Percentiles rank a stretch among this genome's conserved stretches.
These are phyloP conservation scores for Colletotrichum australisinense DNA, from an alignment of 2,329 filamentous ascomycete genomes.

Conservation along the genomic window DNA sequence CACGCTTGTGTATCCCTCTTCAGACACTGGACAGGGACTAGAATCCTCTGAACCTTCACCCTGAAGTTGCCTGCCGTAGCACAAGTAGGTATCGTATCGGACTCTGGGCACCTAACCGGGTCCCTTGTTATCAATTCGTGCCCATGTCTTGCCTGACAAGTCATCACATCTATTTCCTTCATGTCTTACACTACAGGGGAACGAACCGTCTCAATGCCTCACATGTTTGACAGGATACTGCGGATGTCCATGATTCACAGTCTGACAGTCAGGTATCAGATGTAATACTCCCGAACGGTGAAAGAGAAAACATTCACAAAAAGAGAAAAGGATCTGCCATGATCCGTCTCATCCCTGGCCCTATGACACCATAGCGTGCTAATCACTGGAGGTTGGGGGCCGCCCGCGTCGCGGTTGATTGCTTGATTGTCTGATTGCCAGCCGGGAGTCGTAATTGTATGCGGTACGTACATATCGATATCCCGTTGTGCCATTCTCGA, in stretches of 20 bases:
- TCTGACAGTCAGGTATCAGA: slow-evolving; percentile 12
- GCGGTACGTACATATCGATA: not conserved
- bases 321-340: slow-evolving; percentile 27
- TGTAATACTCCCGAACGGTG: not conserved
- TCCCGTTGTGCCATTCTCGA: not conserved
- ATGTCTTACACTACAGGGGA: not conserved
- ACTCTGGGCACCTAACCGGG: not conserved
- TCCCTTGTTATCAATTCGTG: not conserved
- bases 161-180: not conserved
- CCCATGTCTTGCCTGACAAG: slow-evolving; percentile 8
- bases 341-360: slow-evolving; percentile 25
- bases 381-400: slow-evolving; percentile 24
- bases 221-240: not conserved
- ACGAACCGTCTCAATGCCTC: not conserved
- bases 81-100: not conserved
- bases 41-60: not conserved
- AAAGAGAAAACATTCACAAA: slow-evolving; percentile 19
- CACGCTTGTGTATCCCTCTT: not conserved
- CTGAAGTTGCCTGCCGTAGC: not conserved
- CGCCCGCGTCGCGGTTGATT: slow-evolving; percentile 8
- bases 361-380: slow-evolving; percentile 28
- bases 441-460: slow-evolving; percentile 13
- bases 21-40: not conserved
- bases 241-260: slow-evolving; percentile 2
- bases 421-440: slow-evolving; percentile 25